These are phyloP conservation scores for Bryoglossum gracile DNA, from an alignment of 495 filamentous ascomycete genomes.

Conservation along the genomic window DNA sequence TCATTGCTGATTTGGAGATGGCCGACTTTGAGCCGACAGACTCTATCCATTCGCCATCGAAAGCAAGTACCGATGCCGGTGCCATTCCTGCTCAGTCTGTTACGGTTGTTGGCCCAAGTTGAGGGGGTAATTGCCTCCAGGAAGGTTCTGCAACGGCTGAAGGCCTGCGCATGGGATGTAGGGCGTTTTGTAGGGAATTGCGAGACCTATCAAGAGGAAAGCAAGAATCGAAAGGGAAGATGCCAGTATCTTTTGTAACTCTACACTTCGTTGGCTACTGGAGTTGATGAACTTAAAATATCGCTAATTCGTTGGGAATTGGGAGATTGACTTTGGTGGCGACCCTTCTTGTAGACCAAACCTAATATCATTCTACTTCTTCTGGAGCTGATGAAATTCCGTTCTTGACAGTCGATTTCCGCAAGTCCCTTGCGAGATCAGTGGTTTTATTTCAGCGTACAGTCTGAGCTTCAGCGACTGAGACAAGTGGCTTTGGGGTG, in stretches of 20 bases:
- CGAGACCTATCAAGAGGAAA: neutral
- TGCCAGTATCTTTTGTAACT: neutral
- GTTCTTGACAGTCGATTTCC: no score
- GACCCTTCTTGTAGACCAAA: neutral
- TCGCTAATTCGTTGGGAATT: neutral
- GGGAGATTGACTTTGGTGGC: neutral
- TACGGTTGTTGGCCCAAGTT: neutral
- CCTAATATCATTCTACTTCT: neutral
- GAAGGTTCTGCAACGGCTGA: neutral
- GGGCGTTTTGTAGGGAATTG: neutral
- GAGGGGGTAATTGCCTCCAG: neutral
- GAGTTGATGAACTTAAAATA: neutral
- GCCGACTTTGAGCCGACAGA: slow-evolving; percentile 1
- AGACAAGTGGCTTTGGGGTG: no score
- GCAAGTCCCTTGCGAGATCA: no score
- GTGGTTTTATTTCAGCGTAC: no score
- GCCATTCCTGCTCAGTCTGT: neutral
- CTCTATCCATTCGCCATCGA: slow-evolving; percentile 1
- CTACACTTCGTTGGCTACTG: neutral
- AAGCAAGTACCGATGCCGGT: neutral
- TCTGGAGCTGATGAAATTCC: no score
- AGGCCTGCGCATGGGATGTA: neutral
- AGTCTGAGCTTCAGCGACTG: no score
- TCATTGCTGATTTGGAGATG: slow-evolving; percentile 2
- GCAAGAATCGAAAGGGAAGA: neutral